phyloP scores from a whole-genome alignment of 257 asterid genomes.

The Solanum paucissectum region DNA sequence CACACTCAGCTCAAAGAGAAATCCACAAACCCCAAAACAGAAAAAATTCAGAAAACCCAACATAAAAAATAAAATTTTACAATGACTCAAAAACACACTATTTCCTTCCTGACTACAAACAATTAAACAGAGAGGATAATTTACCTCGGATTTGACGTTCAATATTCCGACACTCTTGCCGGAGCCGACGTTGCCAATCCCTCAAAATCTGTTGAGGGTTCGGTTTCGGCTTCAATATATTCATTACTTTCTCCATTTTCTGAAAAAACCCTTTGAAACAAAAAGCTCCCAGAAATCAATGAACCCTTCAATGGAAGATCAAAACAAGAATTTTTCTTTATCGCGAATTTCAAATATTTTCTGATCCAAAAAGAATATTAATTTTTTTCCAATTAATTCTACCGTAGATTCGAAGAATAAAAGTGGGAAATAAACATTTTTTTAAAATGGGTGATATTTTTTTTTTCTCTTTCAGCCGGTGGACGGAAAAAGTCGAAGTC shows the following conservation, averaged over 20 bases:
- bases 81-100: background rate
- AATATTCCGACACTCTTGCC: constrained; percentile 83
- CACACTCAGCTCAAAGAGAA: background rate
- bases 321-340: background rate
- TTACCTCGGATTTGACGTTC: constrained; percentile 95
- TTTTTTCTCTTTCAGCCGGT: background rate
- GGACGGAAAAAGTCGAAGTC: background rate
- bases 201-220: constrained; percentile 78
- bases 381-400: background rate
- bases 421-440: background rate
- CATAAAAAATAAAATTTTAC: background rate
- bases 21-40: background rate
- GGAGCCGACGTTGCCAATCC: constrained; percentile 97
- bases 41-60: background rate
- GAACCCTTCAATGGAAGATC: background rate
- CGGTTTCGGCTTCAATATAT: constrained; percentile 71
- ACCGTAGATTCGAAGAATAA: background rate
- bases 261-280: background rate
- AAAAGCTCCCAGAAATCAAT: background rate
- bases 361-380: background rate
- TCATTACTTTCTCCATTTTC: constrained; percentile 65
- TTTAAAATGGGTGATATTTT: background rate
- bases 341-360: background rate
- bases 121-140: background rate
- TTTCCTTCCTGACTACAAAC: background rate